Conservation (phyloP, 2,329 filamentous ascomycete species). For the Aspergillus melleus region DNA sequence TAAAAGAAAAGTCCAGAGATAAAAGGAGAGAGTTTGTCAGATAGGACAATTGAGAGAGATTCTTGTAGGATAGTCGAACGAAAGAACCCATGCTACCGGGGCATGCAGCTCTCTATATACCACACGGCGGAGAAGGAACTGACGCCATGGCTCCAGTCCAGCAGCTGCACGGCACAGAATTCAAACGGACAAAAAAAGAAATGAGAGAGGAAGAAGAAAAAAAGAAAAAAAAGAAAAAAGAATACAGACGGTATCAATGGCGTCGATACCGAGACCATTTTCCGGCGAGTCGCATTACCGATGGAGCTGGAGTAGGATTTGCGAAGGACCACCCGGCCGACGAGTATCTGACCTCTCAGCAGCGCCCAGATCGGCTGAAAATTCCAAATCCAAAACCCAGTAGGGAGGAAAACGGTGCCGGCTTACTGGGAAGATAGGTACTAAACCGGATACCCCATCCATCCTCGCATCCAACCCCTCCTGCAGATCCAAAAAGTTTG, state of each 20-base stretch:
- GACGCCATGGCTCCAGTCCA: slow-evolving; percentile 1
- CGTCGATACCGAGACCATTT: background rate
- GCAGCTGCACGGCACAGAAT: background rate
- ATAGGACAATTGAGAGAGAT: background rate
- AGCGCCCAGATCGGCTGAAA: slow-evolving; percentile 4
- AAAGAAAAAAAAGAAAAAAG: background rate
- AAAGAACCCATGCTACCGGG: background rate
- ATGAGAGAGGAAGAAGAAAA: no score
- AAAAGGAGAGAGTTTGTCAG: background rate
- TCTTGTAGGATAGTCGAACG: background rate
- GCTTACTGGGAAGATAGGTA: background rate
- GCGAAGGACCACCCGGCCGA: background rate
- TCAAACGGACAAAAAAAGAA: background rate
- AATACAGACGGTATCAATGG: background rate
- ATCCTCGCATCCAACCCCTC: background rate
- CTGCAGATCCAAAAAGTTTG: background rate
- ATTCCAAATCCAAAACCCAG: slow-evolving; percentile 6
- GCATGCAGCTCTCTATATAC: slow-evolving; percentile 5
- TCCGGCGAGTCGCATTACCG: background rate
- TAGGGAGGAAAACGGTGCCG: background rate
- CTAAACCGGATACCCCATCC: background rate
- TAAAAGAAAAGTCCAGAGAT: background rate
- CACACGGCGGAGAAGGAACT: background rate
- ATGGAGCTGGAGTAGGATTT: background rate
- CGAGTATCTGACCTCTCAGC: background rate